Base-by-base conservation (phyloP, 768 basidiomycete species). In the Gelatoporia subvermispora region DNA sequence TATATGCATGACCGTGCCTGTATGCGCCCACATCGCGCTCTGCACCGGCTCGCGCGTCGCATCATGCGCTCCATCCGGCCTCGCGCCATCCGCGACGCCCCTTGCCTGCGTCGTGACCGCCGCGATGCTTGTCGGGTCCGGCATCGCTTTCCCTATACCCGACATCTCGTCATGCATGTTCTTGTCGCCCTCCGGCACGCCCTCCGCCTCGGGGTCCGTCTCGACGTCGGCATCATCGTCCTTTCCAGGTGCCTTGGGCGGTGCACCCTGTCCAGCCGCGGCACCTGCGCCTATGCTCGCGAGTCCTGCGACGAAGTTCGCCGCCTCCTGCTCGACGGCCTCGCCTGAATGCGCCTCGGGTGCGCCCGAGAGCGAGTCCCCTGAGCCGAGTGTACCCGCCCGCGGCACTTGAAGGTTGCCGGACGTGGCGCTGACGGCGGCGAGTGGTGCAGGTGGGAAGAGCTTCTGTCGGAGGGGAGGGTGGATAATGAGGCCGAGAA, bases 301-400 rank as follows among this genome's bases (percentile, higher is more conserved):
- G 17, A 70, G 35, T 24, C 65, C 59, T 8, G 63, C 57, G 35
- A 72, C 63, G 25, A 68, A 65, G 40, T 64, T 62, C 20, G 61
- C 58, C 7, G 69, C 69, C 52, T 71, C 69, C 24, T 65, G 63
- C 50, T 71, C 69, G n/a, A 65, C 68, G 9, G 69, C 68, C 53
- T 71, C 67, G 45, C 69, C 69, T 38, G 59, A 57, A 44, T 68
- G 64, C 2, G 62, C 58, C 52, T 71, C 68, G 0, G 64, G 60
- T 16, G 68, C 67, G 21, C 68, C 68, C 11, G 66, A 65, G 10
- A 68, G 52, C 11, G 61, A 65, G 47, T 67, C 64, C 18, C 49
- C 56, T 45, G 60, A 63, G 20, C 58, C 66, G 10, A 70, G 54
- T 2, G 56, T 52, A 20, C 66, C 69, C 3, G 68, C 62, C 25